Percentiles rank a stretch among this genome's conserved stretches.
phyloP scores from a whole-genome alignment of 805 yeast genomes.

The Zygotorulaspora danielsina region DNA sequence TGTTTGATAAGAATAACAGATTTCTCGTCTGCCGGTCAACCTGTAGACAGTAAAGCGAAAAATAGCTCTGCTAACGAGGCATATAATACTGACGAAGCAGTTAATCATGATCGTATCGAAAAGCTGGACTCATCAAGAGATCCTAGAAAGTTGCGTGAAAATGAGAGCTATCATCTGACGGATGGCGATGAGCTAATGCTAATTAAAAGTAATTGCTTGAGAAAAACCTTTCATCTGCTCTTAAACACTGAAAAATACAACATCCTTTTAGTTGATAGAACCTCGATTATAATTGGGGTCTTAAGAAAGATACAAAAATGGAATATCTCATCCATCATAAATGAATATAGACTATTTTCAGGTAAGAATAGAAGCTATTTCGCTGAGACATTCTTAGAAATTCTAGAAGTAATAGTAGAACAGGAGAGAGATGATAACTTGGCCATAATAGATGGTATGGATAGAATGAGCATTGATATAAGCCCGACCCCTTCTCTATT shows the following conservation, averaged over 20 bases:
- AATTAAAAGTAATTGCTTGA: slow-evolving; percentile 59
- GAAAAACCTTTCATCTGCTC: slow-evolving; percentile 59
- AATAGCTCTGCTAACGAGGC: slow-evolving; percentile 12
- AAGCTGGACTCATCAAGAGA: slow-evolving; percentile 1
- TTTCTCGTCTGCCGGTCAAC: slow-evolving; percentile 23
- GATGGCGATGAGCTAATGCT: slow-evolving; percentile 69
- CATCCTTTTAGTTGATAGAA: slow-evolving; percentile 69
- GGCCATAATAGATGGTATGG: slow-evolving; percentile 11
- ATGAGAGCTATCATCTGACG: slow-evolving; percentile 23
- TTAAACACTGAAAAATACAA: slow-evolving; percentile 63
- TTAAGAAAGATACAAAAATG: slow-evolving; percentile 81
- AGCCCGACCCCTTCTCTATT: slow-evolving; percentile 2
- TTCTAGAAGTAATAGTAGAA: slow-evolving; percentile 45
- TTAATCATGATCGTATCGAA: neutral
- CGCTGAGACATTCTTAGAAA: slow-evolving; percentile 78
- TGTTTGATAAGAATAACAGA: slow-evolving; percentile 35
- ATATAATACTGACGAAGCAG: slow-evolving; percentile 13
- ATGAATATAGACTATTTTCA: slow-evolving; percentile 76
- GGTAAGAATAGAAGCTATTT: slow-evolving; percentile 70
- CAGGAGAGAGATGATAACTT: slow-evolving; percentile 25
- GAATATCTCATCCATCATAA: slow-evolving; percentile 78
- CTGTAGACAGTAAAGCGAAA: slow-evolving; percentile 6
- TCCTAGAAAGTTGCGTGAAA: slow-evolving; percentile 2
- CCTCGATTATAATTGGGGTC: slow-evolving; percentile 75
- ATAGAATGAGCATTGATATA: neutral